Evolutionary conservation across 1,139 yeast genomes (phyloP), one percentile per base, ranked within the genome.

Genomic region (Yamadazyma spencermartinsiae): DNA sequence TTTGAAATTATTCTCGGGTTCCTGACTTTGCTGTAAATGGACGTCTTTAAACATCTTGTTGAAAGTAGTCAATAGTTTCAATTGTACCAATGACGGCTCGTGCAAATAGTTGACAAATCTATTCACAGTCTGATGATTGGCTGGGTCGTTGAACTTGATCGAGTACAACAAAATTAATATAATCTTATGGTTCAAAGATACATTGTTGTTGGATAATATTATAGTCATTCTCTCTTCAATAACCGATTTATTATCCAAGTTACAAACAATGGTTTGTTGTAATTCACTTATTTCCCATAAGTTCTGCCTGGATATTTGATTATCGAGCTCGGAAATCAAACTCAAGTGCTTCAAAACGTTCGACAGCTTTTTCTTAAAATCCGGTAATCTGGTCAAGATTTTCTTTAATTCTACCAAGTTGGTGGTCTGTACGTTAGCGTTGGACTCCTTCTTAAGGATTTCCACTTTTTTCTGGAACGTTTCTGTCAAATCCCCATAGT

Each of bases 311-410:
- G 76, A 74, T 33, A 87, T 76, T 41, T 82, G 83, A 40, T 78
- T 75, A 51, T 90, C 95, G 35, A 92, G 73, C 54, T 90, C 98
- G 27, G 92, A 79, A 6, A 92, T 89, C 25, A 92, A 72, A 15
- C 95, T 80, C 72, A 94, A 88, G 61, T 94, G 98, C 55, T 92
- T 92, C 31, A 95, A 78, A n/a, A 94, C 89, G 55, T 89, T 92
- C 30, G 89, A 82, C 10, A 95, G 85, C 34, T 90, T 71, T 55
- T 86, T 86, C 46, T 89, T 82, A 57, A 86, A 90, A 57, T 92
- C 98, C 1, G 98, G 99, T 53, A 86, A 89, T 49, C 87, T 88
- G 44, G 92, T 95, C 42, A 92, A 81, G 54, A 90, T 86, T 50
- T 82, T 80, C 59, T 90, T 94, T 77, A 92, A 84, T 52, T 94